Evolutionary conservation across 2,329 filamentous ascomycete species (phyloP).

Genomic region (Pyricularia pennisetigena): DNA sequence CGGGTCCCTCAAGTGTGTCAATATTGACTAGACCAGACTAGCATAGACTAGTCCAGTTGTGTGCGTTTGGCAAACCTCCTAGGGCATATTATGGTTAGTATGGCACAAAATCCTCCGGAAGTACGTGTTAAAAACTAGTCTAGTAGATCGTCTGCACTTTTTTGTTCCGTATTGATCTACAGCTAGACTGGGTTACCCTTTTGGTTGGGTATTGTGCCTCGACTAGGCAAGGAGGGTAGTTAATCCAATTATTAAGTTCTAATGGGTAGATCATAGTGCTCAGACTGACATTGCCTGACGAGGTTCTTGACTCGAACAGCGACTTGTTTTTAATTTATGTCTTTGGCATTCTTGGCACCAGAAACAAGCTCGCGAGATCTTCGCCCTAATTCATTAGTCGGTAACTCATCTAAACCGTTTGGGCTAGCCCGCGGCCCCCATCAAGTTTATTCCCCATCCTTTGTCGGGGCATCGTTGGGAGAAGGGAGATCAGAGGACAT

Average conservation of each 20-base stretch:
- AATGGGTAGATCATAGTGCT: background rate
- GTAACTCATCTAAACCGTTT: background rate
- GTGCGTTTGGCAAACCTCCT: background rate
- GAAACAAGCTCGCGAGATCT: constrained; percentile 3
- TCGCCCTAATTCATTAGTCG: background rate
- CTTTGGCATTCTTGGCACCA: background rate
- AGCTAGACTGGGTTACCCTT: background rate
- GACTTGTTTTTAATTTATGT: background rate
- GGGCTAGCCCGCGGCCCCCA: background rate
- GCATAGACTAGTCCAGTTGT: background rate
- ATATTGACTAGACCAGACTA: background rate
- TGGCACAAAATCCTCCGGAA: no score
- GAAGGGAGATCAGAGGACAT: background rate
- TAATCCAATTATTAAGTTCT: background rate
- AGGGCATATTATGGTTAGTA: background rate
- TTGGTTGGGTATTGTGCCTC: background rate
- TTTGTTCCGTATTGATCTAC: background rate
- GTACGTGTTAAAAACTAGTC: no score
- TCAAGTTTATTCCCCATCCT: background rate
- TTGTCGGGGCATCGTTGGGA: background rate
- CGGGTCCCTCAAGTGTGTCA: background rate
- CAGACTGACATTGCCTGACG: background rate
- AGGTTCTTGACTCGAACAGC: background rate
- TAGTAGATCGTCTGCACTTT: background rate
- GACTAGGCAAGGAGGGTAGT: background rate